A percentile compares a stretch with the other conserved stretches of the same genome.
Evolutionary conservation across 2,329 filamentous ascomycete species (phyloP).

Genomic region (Podosphaera leucotricha): DNA sequence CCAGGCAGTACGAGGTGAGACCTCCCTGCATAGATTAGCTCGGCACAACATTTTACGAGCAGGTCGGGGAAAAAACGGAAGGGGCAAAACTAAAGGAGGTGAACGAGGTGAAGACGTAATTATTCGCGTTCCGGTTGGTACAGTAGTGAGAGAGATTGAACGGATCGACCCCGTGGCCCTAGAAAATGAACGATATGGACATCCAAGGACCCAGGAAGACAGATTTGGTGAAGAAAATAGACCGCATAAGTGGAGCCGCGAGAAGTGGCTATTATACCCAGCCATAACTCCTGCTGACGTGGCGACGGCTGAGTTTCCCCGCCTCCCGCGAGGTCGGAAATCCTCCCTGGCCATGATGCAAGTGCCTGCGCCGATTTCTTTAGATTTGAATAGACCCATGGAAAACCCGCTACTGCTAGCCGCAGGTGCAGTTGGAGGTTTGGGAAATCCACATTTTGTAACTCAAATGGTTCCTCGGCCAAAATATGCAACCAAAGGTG

Average conservation of each 20-base stretch:
- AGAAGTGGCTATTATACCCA: constrained; percentile 75
- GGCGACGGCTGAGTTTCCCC: constrained; percentile 31
- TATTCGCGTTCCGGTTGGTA: constrained; percentile 79
- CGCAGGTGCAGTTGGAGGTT: constrained; percentile 65
- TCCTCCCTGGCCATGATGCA: constrained; percentile 32
- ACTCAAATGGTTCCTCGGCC: constrained; percentile 52
- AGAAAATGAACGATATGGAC: constrained; percentile 25
- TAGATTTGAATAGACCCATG: constrained; percentile 56
- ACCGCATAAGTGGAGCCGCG: constrained; percentile 23
- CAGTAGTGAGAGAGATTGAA: constrained; percentile 62
- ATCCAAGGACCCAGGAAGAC: constrained; percentile 18
- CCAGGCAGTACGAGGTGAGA: constrained; percentile 76
- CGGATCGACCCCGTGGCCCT: constrained; percentile 55
- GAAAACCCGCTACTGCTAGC: constrained; percentile 65
- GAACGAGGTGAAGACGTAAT: constrained; percentile 68
- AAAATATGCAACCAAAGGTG: constrained; percentile 72
- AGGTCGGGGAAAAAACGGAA: constrained; percentile 52
- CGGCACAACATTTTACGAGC: constrained; percentile 53
- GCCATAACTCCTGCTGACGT: constrained; percentile 53
- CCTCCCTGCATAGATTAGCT: constrained; percentile 76
- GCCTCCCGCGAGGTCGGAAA: constrained; percentile 28
- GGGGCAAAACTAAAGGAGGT: constrained; percentile 50
- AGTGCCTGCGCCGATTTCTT: constrained; percentile 45
- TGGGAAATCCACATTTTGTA: constrained; percentile 86
- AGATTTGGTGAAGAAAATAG: constrained; percentile 7